Evolutionary conservation across 768 basidiomycete species (phyloP).

Genomic region (Boletus tomentosulus): DNA sequence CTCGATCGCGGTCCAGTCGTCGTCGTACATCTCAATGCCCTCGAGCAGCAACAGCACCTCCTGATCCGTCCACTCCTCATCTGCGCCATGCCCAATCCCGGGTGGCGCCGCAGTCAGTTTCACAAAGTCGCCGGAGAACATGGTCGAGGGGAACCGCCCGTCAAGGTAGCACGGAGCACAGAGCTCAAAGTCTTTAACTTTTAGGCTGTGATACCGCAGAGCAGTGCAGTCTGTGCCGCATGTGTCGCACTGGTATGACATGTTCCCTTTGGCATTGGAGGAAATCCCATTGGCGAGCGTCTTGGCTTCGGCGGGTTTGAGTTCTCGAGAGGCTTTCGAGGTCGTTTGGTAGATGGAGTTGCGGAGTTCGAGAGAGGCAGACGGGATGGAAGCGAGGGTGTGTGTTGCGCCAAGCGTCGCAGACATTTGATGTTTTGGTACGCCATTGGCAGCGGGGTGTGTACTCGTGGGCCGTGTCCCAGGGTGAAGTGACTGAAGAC

Average conservation of each 20-base stretch:
- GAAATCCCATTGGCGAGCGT: slow-evolving; percentile 50
- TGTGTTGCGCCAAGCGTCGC: slow-evolving; percentile 7
- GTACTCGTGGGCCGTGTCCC: slow-evolving; percentile 59
- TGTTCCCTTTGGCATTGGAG: slow-evolving; percentile 45
- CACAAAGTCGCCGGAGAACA: slow-evolving; percentile 98
- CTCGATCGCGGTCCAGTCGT: slow-evolving; percentile 91
- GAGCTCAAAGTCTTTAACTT: slow-evolving; percentile 86
- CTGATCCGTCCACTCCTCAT: slow-evolving; percentile 86
- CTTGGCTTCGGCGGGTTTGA: slow-evolving; percentile 66
- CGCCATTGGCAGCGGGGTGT: slow-evolving; percentile 45
- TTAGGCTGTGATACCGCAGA: slow-evolving; percentile 87
- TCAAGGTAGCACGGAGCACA: slow-evolving; percentile 93
- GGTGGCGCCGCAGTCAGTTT: slow-evolving; percentile 53
- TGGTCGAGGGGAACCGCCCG: slow-evolving; percentile 91
- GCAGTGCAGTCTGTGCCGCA: slow-evolving; percentile 92
- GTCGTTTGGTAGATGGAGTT: slow-evolving; percentile 87
- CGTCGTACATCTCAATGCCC: slow-evolving; percentile 96
- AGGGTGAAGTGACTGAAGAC: slow-evolving; percentile 89
- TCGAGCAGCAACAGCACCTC: slow-evolving; percentile 89
- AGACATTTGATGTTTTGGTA: slow-evolving; percentile 33
- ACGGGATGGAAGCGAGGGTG: slow-evolving; percentile 21
- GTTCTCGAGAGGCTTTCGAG: slow-evolving; percentile 70
- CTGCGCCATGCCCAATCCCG: slow-evolving; percentile 35
- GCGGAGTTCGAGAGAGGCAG: slow-evolving; percentile 83
- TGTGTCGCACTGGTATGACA: slow-evolving; percentile 80